Percentiles rank a stretch among this genome's conserved stretches.
Evolutionary conservation across 2,329 filamentous ascomycete genomes (phyloP).

Genomic region (Aureobasidium sp.): DNA sequence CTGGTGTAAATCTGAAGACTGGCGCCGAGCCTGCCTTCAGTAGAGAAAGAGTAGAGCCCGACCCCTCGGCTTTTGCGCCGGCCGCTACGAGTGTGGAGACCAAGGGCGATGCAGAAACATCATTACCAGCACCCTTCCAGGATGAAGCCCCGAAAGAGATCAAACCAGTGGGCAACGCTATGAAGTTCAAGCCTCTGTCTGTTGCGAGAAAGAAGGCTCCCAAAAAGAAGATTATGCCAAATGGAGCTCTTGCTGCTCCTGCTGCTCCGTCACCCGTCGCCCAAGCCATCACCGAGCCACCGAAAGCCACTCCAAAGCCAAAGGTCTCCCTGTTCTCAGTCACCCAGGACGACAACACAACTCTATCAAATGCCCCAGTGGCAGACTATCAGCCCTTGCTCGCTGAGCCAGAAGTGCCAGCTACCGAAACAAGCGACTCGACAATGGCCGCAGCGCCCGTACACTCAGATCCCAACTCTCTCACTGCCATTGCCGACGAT

Average conservation of each 20-base stretch:
- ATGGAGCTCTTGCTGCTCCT: too few relatives aligned
- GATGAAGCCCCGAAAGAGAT: constrained; percentile 50
- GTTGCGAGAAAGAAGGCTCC: constrained; percentile 68
- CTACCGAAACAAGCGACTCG: neutral
- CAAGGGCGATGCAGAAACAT: constrained; percentile 20
- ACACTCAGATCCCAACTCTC: constrained; percentile 40
- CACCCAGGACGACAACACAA: constrained; percentile 31
- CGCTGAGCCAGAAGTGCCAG: neutral
- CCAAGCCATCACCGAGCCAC: constrained; percentile 2
- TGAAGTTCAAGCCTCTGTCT: constrained; percentile 84
- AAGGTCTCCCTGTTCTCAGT: constrained; percentile 66
- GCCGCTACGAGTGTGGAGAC: constrained; percentile 24
- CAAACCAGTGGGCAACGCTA: constrained; percentile 66
- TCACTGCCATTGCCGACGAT: constrained; percentile 64
- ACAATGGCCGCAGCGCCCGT: neutral
- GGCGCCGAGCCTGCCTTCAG: constrained; percentile 75
- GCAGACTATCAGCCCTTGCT: constrained; percentile 33
- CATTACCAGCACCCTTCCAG: constrained; percentile 36
- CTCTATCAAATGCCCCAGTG: constrained; percentile 6
- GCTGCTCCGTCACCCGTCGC: constrained; percentile 21
- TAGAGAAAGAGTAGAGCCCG: constrained; percentile 40
- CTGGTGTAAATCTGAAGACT: constrained; percentile 69
- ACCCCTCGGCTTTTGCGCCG: neutral
- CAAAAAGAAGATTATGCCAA: constrained; percentile 45
- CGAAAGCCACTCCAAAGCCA: constrained; percentile 37